Evolutionary conservation across 179 eudicot genomes (phyloP).

Genomic region (Drosera spatulata): DNA sequence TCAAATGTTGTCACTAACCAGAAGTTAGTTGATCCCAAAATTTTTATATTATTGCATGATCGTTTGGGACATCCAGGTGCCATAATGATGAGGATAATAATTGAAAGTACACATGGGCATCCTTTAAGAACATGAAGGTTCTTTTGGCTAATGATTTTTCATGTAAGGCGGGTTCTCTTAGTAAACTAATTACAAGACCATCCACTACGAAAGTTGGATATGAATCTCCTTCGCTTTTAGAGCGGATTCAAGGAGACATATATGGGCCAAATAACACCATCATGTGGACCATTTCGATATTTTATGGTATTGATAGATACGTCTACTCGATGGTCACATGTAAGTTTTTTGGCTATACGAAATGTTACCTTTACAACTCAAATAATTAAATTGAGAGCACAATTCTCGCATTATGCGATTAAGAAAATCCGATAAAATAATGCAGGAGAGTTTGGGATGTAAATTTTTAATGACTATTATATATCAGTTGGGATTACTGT

Average conservation of each 20-base stretch:
- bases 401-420: conserved; percentile 4
- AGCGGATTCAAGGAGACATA: too few species aligned
- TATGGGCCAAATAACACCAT: too few species aligned
- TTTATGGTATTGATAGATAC: neutral
- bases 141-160: neutral
- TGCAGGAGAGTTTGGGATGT: conserved; percentile 4
- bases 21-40: neutral
- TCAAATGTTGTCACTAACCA: too few species aligned
- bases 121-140: neutral
- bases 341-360: neutral
- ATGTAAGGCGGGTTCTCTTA: neutral
- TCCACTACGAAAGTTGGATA: neutral
- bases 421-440: conserved; percentile 6
- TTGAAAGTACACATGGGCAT: conserved; percentile 1
- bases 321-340: neutral
- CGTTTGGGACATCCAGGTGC: too few species aligned
- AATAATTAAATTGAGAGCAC: conserved; percentile 1
- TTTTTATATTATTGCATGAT: neutral
- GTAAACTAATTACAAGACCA: neutral
- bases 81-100: neutral
- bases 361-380: too few species aligned
- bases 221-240: neutral
- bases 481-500: conserved; percentile 5
- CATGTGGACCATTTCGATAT: too few species aligned
- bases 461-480: conserved; percentile 4